Conservation (phyloP, 2,329 filamentous ascomycete species). For the Knoxdaviesia capensis region DNA sequence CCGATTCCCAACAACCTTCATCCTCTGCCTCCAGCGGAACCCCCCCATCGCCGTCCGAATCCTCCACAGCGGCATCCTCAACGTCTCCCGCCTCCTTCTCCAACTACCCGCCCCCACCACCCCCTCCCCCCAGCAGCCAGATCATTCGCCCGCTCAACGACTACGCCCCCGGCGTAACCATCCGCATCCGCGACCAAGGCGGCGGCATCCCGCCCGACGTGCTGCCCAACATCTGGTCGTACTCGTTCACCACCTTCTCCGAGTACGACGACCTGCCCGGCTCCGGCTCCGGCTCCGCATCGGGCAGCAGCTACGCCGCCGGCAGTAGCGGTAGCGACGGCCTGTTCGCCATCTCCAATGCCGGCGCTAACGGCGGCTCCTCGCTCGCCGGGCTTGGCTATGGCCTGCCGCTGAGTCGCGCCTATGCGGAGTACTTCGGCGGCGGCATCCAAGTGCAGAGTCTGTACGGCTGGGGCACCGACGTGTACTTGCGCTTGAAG, state of each 20-base stretch:
- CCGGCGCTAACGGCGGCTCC: slow-evolving; percentile 45
- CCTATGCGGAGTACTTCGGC: slow-evolving; percentile 96
- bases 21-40: slow-evolving; percentile 5
- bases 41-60: slow-evolving; percentile 5
- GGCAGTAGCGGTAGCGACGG: slow-evolving; percentile 19
- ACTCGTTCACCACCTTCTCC: slow-evolving; percentile 89
- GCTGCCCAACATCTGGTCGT: slow-evolving; percentile 80
- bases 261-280: slow-evolving; percentile 28
- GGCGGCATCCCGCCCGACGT: slow-evolving; percentile 79
- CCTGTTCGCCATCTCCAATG: slow-evolving; percentile 52
- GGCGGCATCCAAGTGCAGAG: slow-evolving; percentile 92
- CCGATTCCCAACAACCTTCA: slow-evolving; percentile 7
- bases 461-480: slow-evolving; percentile 75
- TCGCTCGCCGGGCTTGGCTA: slow-evolving; percentile 90
- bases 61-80: not conserved
- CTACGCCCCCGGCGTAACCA: slow-evolving; percentile 68
- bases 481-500: slow-evolving; percentile 46
- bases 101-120: not conserved
- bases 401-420: slow-evolving; percentile 70
- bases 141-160: slow-evolving; percentile 37
- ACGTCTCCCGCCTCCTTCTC: not conserved
- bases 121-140: slow-evolving; percentile 5
- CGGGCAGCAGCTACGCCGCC: too few species aligned
- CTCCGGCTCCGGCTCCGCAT: slow-evolving; percentile 13
- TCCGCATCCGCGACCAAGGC: slow-evolving; percentile 87